Evolutionary conservation across 2,329 filamentous ascomycete species (phyloP).

Genomic region (Trichoderma gracile): DNA sequence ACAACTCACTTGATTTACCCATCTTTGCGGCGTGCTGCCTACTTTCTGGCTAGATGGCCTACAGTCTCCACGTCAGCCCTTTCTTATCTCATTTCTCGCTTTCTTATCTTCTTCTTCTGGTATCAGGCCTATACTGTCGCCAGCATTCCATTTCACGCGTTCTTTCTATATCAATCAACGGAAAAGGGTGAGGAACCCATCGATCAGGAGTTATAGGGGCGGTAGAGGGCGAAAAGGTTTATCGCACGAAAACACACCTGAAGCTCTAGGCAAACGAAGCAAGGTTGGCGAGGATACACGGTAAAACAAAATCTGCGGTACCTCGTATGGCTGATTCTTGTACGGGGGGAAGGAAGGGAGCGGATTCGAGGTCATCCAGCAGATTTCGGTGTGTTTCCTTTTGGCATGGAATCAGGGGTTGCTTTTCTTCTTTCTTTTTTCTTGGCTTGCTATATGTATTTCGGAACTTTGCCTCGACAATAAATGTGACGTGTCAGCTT

Average conservation of each 20-base stretch:
- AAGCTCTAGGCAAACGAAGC: constrained; percentile 1
- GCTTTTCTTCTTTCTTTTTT: background rate
- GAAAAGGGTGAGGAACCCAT: constrained; percentile 4
- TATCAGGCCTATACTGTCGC: constrained; percentile 5
- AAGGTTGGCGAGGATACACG: background rate
- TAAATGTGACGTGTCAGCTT: constrained; percentile 17
- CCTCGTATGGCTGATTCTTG: background rate
- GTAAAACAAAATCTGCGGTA: background rate
- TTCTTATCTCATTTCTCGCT: background rate
- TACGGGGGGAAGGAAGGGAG: background rate
- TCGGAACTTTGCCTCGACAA: constrained; percentile 11
- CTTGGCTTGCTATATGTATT: background rate
- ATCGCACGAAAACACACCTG: constrained; percentile 10
- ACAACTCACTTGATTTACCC: background rate
- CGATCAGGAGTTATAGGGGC: constrained; percentile 22
- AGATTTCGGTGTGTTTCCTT: constrained; percentile 9
- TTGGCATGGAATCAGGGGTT: constrained; percentile 6
- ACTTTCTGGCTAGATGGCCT: background rate
- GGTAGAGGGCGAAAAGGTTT: constrained; percentile 17
- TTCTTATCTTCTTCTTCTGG: background rate
- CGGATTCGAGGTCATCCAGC: background rate
- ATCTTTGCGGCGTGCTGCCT: background rate
- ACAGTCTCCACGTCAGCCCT: background rate
- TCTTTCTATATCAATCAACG: constrained; percentile 13
- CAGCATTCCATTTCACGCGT: constrained; percentile 10